These are phyloP conservation scores for Allium cepa DNA, from an alignment of 106 monocot genomes.

Conservation along the genomic window DNA sequence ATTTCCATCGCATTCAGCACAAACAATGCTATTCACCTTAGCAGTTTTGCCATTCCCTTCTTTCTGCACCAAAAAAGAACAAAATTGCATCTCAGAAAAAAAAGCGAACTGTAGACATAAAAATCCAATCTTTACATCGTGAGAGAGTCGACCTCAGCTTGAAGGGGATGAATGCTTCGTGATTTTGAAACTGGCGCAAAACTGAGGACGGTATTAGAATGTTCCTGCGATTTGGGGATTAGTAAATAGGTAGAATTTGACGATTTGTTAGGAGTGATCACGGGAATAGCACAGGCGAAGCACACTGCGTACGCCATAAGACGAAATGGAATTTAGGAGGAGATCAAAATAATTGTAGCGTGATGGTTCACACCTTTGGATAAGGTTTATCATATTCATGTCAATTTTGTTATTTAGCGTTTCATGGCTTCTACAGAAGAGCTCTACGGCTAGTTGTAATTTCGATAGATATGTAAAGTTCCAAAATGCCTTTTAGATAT, in stretches of 20 bases:
- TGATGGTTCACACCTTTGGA: neutral
- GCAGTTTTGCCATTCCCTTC: neutral
- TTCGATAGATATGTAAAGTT: no score
- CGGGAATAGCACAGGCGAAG: conserved; percentile 4
- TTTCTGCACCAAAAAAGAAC: neutral
- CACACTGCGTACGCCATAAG: conserved; percentile 1
- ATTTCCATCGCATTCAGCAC: conserved; percentile 21
- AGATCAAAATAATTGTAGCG: neutral
- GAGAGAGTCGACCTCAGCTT: neutral
- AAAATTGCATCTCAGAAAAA: neutral
- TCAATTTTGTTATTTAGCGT: neutral
- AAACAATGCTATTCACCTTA: conserved; percentile 13
- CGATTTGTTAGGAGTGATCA: neutral
- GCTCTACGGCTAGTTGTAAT: no score
- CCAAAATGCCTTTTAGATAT: no score
- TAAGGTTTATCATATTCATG: neutral
- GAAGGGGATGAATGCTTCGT: neutral
- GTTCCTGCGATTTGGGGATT: neutral
- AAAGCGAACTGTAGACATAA: neutral
- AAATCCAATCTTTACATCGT: neutral
- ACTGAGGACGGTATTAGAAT: neutral
- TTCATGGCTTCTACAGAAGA: no score
- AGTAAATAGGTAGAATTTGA: neutral
- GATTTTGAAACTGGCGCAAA: neutral
- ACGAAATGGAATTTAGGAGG: neutral